phyloP scores from a whole-genome alignment of 1,139 yeast genomes.

The Zhuliangozyma parablackwelliae region DNA sequence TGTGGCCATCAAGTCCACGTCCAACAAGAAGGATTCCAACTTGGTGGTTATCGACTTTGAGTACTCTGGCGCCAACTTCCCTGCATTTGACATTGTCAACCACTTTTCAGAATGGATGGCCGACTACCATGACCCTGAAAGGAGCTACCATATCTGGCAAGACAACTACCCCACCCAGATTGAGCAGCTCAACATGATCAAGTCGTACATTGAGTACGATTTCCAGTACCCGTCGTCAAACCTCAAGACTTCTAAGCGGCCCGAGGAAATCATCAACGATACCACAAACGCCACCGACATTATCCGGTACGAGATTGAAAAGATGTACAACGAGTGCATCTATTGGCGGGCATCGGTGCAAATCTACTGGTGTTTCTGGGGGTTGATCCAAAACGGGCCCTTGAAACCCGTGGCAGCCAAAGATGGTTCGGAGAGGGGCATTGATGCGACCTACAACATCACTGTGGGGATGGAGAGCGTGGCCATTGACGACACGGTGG shows the following conservation, averaged over 20 bases:
- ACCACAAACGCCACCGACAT: slow-evolving; percentile 19
- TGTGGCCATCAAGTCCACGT: slow-evolving; percentile 25
- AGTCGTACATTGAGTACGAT: slow-evolving; percentile 64
- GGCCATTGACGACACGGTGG: slow-evolving; percentile 14
- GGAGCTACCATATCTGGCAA: slow-evolving; percentile 55
- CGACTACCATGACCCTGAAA: slow-evolving; percentile 69
- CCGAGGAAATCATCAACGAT: slow-evolving; percentile 14
- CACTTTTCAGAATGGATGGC: slow-evolving; percentile 96
- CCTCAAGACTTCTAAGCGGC: slow-evolving; percentile 18
- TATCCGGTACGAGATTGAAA: slow-evolving; percentile 51
- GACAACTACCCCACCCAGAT: slow-evolving; percentile 60
- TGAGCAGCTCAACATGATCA: slow-evolving; percentile 67
- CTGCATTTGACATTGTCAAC: slow-evolving; percentile 86
- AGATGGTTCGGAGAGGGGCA: slow-evolving; percentile 22
- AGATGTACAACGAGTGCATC: slow-evolving; percentile 58
- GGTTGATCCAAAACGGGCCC: slow-evolving; percentile 70
- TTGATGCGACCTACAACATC: slow-evolving; percentile 38
- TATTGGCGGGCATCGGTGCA: slow-evolving; percentile 82
- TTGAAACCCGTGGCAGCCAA: slow-evolving; percentile 13
- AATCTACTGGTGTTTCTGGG: slow-evolving; percentile 89
- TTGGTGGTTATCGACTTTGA: slow-evolving; percentile 95
- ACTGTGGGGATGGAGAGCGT: slow-evolving; percentile 28
- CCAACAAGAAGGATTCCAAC: slow-evolving; percentile 54
- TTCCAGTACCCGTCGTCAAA: slow-evolving; percentile 37
- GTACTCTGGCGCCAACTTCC: slow-evolving; percentile 89